Percentiles rank a stretch among this genome's conserved stretches.
Evolutionary conservation across 805 yeast species (phyloP).

Genomic region (Grigorovia yakushimaensis): DNA sequence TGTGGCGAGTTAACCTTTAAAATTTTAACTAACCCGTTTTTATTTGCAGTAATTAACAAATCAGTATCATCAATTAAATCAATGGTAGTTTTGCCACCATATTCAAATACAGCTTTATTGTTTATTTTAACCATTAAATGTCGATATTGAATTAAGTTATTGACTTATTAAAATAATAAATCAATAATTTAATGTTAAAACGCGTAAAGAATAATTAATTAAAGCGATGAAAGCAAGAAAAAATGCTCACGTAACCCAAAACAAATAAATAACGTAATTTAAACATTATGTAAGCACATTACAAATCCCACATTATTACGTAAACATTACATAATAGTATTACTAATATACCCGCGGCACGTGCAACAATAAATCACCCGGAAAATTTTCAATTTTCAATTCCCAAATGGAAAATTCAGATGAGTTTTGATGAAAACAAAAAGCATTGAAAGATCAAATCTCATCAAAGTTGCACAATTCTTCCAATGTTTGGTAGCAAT

Average conservation of each 20-base stretch:
- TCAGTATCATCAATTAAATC: conserved; percentile 19
- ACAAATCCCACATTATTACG: neutral
- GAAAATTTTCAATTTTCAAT: no score
- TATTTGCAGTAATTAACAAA: conserved; percentile 42
- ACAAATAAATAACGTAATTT: no score
- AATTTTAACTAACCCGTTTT: conserved; percentile 44
- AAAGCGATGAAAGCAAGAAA: no score
- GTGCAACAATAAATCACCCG: no score
- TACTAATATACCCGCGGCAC: neutral
- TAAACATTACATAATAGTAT: neutral
- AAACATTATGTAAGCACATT: neutral
- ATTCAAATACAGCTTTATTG: conserved; percentile 22
- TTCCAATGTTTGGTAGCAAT: neutral
- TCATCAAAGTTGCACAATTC: neutral
- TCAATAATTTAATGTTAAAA: no score
- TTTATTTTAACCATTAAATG: conserved; percentile 2
- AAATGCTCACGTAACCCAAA: no score
- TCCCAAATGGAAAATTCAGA: no score
- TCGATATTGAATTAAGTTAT: neutral
- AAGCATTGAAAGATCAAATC: neutral
- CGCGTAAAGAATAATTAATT: neutral
- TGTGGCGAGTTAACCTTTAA: conserved; percentile 39
- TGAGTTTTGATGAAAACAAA: no score
- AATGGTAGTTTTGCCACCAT: conserved; percentile 25
- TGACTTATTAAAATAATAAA: neutral